These are phyloP conservation scores for Eucalyptus brandiana DNA, from an alignment of 345 rosid species.

Conservation along the genomic window DNA sequence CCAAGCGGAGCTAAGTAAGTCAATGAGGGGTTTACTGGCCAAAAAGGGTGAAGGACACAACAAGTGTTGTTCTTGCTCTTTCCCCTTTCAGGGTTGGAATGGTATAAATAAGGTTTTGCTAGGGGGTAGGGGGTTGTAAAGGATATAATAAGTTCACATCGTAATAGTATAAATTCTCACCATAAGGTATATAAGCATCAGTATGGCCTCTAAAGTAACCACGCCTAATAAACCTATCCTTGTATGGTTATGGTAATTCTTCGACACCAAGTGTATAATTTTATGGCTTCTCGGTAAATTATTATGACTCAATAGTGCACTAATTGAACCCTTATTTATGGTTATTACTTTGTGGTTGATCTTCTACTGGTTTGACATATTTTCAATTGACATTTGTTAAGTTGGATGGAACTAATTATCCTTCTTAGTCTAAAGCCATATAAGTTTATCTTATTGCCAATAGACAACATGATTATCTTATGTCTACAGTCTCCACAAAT, in stretches of 20 bases:
- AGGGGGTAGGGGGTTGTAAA: background rate
- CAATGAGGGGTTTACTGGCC: background rate
- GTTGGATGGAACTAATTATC: background rate
- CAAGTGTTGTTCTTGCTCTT: background rate
- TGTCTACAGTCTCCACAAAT: background rate
- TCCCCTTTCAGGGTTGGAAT: too few species aligned
- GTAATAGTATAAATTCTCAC: too few species aligned
- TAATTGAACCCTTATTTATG: background rate
- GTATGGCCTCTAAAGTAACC: too few species aligned
- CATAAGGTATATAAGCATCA: too few species aligned
- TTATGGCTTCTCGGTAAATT: background rate
- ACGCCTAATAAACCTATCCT: too few species aligned
- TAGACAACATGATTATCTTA: background rate
- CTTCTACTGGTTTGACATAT: background rate
- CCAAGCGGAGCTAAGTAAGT: background rate
- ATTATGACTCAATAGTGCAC: background rate
- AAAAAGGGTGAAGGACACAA: too few species aligned
- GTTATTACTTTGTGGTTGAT: background rate
- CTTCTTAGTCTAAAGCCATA: background rate
- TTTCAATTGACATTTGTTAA: background rate
- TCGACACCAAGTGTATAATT: background rate
- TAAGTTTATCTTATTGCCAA: background rate
- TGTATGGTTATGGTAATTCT: background rate
- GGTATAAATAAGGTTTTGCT: background rate
- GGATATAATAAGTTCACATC: too few species aligned